Conservation (phyloP, 2,329 filamentous ascomycete species). For the Gnomoniopsis smithogilvyi region DNA sequence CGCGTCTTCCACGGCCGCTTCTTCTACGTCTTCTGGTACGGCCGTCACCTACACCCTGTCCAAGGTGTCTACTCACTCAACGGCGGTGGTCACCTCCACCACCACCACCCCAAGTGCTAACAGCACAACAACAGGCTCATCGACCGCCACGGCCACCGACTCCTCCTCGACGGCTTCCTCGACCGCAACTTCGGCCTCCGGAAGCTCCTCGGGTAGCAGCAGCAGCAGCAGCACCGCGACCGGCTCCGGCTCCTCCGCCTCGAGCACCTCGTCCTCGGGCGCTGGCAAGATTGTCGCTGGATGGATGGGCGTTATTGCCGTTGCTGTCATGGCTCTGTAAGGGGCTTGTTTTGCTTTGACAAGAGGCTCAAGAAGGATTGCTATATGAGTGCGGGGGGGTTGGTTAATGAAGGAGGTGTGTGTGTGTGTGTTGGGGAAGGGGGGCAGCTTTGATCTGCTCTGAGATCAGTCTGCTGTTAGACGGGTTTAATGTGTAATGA, state of each 20-base stretch:
- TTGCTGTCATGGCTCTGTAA: slow-evolving; percentile 17
- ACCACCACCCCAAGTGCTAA: neutral
- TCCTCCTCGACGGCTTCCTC: slow-evolving; percentile 1
- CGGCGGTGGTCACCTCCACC: neutral
- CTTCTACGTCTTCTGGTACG: slow-evolving; percentile 4
- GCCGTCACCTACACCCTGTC: slow-evolving; percentile 2
- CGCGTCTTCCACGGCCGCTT: neutral
- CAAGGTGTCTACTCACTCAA: neutral
- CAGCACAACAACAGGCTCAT: slow-evolving; percentile 1
- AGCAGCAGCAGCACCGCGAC: neutral
- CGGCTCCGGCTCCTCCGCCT: neutral
- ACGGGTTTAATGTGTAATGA: slow-evolving; percentile 7
- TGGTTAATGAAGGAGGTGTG: neutral
- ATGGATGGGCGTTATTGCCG: slow-evolving; percentile 12
- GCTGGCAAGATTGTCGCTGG: slow-evolving; percentile 16
- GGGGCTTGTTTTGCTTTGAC: neutral
- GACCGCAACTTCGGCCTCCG: neutral
- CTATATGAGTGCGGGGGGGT: neutral
- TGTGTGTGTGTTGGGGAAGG: no score
- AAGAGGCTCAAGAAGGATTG: neutral
- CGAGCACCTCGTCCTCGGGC: slow-evolving; percentile 6
- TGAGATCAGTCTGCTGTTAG: neutral
- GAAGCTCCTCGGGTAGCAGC: neutral
- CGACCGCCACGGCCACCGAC: slow-evolving; percentile 3
- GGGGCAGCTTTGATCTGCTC: neutral